phyloP scores from a whole-genome alignment of 306 rosid genomes.

The Spatholobus suberectus region DNA sequence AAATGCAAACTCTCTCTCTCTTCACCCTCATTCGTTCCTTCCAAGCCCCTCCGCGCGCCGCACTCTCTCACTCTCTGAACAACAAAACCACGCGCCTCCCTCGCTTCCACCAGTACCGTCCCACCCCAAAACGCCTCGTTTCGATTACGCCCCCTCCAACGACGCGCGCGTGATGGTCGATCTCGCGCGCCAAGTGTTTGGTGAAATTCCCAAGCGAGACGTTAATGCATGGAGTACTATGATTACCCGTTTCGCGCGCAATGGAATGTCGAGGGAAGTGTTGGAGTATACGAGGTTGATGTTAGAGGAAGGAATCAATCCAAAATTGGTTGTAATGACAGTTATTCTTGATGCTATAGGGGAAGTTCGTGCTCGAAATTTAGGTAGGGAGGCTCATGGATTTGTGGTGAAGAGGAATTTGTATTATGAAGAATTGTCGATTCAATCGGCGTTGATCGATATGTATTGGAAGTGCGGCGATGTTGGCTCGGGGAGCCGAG shows the following conservation, averaged over 20 bases:
- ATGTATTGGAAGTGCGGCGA: constrained; percentile 87
- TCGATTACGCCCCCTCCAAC: neutral
- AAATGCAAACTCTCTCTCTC: constrained; percentile 36
- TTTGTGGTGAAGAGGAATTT: constrained; percentile 60
- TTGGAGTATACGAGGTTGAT: constrained; percentile 62
- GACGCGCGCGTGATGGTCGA: constrained; percentile 53
- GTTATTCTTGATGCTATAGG: constrained; percentile 67
- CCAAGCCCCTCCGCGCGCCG: constrained; percentile 36
- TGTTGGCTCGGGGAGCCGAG: constrained; percentile 61
- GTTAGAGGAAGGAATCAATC: constrained; percentile 58
- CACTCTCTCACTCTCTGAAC: neutral
- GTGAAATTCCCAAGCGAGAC: constrained; percentile 64
- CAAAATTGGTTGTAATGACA: constrained; percentile 59
- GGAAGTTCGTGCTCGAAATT: constrained; percentile 44
- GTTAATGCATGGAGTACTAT: constrained; percentile 50
- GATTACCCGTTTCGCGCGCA: constrained; percentile 62
- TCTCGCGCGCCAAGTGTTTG: constrained; percentile 60
- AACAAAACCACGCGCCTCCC: constrained; percentile 58
- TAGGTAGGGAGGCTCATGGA: constrained; percentile 76
- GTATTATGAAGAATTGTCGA: constrained; percentile 49
- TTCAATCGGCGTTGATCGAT: constrained; percentile 73
- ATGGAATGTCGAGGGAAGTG: constrained; percentile 58
- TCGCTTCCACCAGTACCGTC: constrained; percentile 49
- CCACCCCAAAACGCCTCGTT: constrained; percentile 39
- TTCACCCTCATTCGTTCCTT: constrained; percentile 45